A percentile compares a stretch with the other conserved stretches of the same genome.
Evolutionary conservation across 805 yeast genomes (phyloP).

Genomic region (Hanseniaspora clermontiae): DNA sequence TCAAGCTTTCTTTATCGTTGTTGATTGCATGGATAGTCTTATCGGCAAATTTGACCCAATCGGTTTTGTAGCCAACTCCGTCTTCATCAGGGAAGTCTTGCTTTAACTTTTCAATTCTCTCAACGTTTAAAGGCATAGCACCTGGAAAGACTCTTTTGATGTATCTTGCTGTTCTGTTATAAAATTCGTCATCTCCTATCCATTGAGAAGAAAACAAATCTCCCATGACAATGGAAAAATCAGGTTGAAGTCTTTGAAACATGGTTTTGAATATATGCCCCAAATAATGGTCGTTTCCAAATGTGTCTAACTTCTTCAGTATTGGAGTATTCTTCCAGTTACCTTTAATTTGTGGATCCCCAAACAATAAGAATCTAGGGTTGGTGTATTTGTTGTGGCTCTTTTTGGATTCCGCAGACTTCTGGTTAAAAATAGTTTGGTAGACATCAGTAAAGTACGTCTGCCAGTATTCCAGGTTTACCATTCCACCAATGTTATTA

Average conservation of each 20-base stretch:
- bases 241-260: constrained; percentile 53
- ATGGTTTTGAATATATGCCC: constrained; percentile 69
- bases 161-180: constrained; percentile 62
- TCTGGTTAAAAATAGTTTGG: not conserved
- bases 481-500: not conserved
- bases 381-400: not conserved
- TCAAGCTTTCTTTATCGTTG: constrained; percentile 21
- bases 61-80: constrained; percentile 20
- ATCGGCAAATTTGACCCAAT: constrained; percentile 25
- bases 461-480: constrained; percentile 19
- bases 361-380: constrained; percentile 56
- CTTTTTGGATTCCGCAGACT: not conserved
- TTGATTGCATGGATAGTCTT: constrained; percentile 15
- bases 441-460: constrained; percentile 25
- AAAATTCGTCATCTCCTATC: constrained; percentile 80
- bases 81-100: constrained; percentile 22
- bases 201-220: constrained; percentile 90
- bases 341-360: constrained; percentile 96
- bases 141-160: constrained; percentile 60
- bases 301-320: constrained; percentile 65
- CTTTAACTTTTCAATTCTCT: constrained; percentile 26
- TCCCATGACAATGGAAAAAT: constrained; percentile 81
- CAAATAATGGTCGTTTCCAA: constrained; percentile 78
- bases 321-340: constrained; percentile 59
- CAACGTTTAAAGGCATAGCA: constrained; percentile 44